Base-by-base conservation (phyloP, 495 filamentous ascomycete genomes). In the Aspergillus indologenus region DNA sequence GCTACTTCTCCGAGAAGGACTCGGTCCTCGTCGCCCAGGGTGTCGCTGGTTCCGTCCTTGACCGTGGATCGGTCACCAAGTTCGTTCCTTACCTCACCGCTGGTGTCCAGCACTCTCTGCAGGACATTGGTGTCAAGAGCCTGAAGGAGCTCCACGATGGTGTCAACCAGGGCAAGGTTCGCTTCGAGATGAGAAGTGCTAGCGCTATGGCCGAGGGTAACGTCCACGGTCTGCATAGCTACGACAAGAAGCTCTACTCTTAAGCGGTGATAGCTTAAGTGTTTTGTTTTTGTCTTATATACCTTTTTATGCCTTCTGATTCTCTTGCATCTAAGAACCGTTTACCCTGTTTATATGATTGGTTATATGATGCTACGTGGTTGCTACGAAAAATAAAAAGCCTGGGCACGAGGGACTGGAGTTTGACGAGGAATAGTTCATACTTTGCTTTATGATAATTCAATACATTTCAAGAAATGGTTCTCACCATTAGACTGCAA, bases 231-330 rank as follows among this genome's bases (percentile, higher is more conserved):
- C 88, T 99, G 82, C 90, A 98, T 77, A 94, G 88, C 73, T 98
- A 94, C 73, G 96, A 96, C 79, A 99, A 98, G 87, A 99, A 97
- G 81, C 87, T 99, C 60, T 98, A 96, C 75, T 89, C 91, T 59
- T 96, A 88, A 66, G 64, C 62, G 63, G 61, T 53, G 61, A 61
- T 26, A 60, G 18, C 51, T 55, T 54, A 22, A 46, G 49, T 29
- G 31, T 49, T 42, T 19, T 47, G 31, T 34, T 46, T 44, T 26
- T 57, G 50, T 61, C 47, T 44, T 53, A 19, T 59, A 50, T 22
- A 53, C 49, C 57, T 45, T 56, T 55, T 24, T 18, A 19, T 54
- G 58, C 49, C 23, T 61, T 58, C 62, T 49, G 20, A 22, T 66
- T 65, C 52, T 29, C 50, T 51, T 44, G 46, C 26, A 56, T 61